Conservation (phyloP, 2,329 filamentous ascomycete species). For the Aspergillus latus region DNA sequence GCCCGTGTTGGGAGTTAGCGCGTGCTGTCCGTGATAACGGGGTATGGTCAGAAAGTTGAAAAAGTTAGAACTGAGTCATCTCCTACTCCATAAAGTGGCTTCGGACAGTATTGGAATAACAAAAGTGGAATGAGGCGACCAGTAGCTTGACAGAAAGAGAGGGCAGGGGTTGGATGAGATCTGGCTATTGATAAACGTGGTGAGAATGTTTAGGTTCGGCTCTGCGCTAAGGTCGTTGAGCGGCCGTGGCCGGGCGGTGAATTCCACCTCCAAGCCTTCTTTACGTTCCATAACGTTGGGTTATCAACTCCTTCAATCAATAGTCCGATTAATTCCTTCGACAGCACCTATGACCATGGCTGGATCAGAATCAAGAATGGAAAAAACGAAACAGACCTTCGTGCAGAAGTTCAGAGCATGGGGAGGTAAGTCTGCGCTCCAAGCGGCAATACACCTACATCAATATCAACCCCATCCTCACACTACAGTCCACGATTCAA, state of each 20-base stretch:
- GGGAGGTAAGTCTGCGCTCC: conserved; percentile 38
- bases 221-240: conserved; percentile 24
- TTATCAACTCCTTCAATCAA: too few species aligned
- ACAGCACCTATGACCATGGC: conserved; percentile 24
- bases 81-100: too few species aligned
- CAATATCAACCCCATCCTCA: neutral
- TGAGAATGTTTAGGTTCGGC: conserved; percentile 24
- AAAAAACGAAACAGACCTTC: conserved; percentile 40
- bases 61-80: too few species aligned
- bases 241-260: conserved; percentile 8
- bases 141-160: conserved; percentile 4
- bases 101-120: neutral
- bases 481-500: too few species aligned
- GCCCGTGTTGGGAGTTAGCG: neutral
- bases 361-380: conserved; percentile 27
- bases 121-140: neutral
- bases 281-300: too few species aligned
- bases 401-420: conserved; percentile 42
- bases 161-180: conserved; percentile 10
- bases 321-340: too few species aligned
- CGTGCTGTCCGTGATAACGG: neutral
- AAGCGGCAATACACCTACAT: neutral
- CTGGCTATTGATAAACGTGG: conserved; percentile 28
- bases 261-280: neutral
- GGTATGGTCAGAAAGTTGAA: too few species aligned